phyloP scores from a whole-genome alignment of 352 stramenopile genomes.

The Phytophthora vignae region DNA sequence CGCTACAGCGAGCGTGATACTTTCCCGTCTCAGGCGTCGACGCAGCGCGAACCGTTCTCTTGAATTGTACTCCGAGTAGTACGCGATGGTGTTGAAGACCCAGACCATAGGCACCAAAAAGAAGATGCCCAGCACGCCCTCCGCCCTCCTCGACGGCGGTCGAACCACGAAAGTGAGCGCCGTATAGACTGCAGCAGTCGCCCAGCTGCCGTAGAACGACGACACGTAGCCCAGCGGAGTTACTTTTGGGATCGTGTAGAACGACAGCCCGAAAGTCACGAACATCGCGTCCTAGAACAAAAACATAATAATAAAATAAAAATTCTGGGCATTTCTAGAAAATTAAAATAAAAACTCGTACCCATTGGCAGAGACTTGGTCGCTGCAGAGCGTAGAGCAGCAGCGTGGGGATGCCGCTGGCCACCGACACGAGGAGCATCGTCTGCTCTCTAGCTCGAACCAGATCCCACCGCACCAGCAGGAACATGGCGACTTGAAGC shows the following conservation, averaged over 20 bases:
- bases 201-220: constrained; percentile 76
- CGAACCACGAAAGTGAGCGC: constrained; percentile 64
- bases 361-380: constrained; percentile 82
- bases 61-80: constrained; percentile 89
- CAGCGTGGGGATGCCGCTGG: constrained; percentile 74
- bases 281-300: constrained; percentile 74
- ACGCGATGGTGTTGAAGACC: constrained; percentile 88
- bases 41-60: constrained; percentile 80
- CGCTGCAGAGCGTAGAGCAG: constrained; percentile 77
- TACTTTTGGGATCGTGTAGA: constrained; percentile 89
- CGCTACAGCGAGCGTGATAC: constrained; percentile 78
- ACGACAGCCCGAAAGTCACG: constrained; percentile 84
- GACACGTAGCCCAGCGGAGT: constrained; percentile 83
- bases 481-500: constrained; percentile 77
- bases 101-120: constrained; percentile 79
- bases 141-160: constrained; percentile 47
- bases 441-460: constrained; percentile 68
- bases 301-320: constrained; percentile 1
- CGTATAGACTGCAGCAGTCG: constrained; percentile 64
- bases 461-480: constrained; percentile 81
- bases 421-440: constrained; percentile 79
- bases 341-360: constrained; percentile 29
- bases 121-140: constrained; percentile 70
- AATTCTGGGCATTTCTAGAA: constrained; percentile 5
- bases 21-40: constrained; percentile 72